A percentile compares a stretch with the other conserved stretches of the same genome.
Evolutionary conservation across 352 stramenopile genomes (phyloP).

Genomic region (Hyaloperonospora brassicae): DNA sequence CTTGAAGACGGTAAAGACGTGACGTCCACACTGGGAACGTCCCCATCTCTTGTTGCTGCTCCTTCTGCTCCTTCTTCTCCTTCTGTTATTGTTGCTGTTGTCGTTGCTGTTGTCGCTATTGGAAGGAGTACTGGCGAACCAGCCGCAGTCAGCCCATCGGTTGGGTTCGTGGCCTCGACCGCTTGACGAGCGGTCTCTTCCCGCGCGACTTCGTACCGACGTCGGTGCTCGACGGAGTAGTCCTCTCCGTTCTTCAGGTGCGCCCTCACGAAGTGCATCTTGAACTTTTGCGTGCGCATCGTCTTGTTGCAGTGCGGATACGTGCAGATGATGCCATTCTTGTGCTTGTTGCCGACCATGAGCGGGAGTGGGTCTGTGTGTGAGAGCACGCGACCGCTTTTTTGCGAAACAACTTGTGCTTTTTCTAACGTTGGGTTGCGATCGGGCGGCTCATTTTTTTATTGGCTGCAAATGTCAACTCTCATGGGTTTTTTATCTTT

Average conservation of each 20-base stretch:
- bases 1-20: not conserved
- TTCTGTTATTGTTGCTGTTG: not conserved
- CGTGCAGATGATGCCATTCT: constrained; percentile 82
- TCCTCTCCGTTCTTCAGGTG: constrained; percentile 69
- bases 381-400: too few species aligned
- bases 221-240: constrained; percentile 71
- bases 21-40: constrained; percentile 2
- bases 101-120: not conserved
- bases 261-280: constrained; percentile 72
- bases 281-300: constrained; percentile 86
- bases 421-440: too few species aligned
- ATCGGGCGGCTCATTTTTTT: too few species aligned
- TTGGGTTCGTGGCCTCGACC: constrained; percentile 9
- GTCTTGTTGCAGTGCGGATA: constrained; percentile 74
- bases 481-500: too few species aligned
- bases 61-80: not conserved
- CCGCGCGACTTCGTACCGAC: constrained; percentile 67
- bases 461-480: too few species aligned
- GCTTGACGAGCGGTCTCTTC: constrained; percentile 30
- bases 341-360: constrained; percentile 85
- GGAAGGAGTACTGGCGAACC: constrained; percentile 1
- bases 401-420: too few species aligned
- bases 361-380: too few species aligned
- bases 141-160: not conserved
- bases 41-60: constrained; percentile 4